These are phyloP conservation scores for Phlebiopsis flavidoalba DNA, from an alignment of 768 basidiomycete genomes.

Conservation along the genomic window DNA sequence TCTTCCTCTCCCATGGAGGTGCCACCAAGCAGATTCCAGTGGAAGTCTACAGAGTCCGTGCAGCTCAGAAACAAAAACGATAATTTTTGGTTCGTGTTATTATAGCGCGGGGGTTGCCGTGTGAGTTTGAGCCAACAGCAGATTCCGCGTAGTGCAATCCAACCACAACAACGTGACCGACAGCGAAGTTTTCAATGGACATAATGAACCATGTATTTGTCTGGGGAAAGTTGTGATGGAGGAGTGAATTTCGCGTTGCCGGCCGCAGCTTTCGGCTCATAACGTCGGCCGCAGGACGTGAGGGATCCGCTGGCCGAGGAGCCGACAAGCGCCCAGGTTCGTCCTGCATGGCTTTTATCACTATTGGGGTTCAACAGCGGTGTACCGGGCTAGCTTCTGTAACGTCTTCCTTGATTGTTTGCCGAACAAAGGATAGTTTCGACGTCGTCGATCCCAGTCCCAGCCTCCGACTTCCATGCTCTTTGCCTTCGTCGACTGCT, in stretches of 20 bases:
- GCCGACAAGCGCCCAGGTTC: constrained; percentile 21
- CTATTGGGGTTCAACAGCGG: constrained; percentile 72
- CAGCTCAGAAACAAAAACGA: constrained; percentile 96
- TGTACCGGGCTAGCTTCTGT: constrained; percentile 86
- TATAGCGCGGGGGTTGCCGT: constrained; percentile 29
- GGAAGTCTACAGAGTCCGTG: constrained; percentile 97
- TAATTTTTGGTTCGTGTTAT: constrained; percentile 55
- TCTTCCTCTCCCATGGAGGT: constrained; percentile 55
- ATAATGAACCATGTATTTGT: constrained; percentile 88
- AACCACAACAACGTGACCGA: no score
- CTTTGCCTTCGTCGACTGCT: constrained; percentile 61
- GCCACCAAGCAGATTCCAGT: constrained; percentile 80
- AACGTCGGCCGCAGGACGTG: constrained; percentile 3
- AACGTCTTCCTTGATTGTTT: constrained; percentile 91
- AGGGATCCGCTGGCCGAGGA: constrained; percentile 13
- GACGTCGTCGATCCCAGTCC: constrained; percentile 74
- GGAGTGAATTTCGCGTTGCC: constrained; percentile 73
- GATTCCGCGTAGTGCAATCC: constrained; percentile 40
- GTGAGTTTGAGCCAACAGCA: constrained; percentile 34
- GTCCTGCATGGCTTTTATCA: constrained; percentile 74
- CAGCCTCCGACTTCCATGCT: constrained; percentile 75
- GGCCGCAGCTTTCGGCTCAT: constrained; percentile 15
- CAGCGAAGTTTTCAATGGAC: constrained; percentile 26
- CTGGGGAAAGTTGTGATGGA: constrained; percentile 84
- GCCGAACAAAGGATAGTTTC: constrained; percentile 95